Conservation (phyloP, 2,329 filamentous ascomycete species). For the Pyrenophora tritici-repentis region DNA sequence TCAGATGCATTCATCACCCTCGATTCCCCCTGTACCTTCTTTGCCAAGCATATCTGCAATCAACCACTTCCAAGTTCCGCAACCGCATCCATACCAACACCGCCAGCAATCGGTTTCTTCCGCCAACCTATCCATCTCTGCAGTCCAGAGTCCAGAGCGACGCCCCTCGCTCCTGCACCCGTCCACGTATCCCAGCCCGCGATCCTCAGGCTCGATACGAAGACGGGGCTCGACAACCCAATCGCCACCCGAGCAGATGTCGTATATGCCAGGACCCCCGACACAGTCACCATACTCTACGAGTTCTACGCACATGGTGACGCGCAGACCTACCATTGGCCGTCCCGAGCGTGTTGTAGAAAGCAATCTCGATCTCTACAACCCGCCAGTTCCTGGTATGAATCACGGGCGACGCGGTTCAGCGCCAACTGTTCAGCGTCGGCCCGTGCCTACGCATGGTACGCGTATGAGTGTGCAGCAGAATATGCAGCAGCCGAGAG, state of each 20-base stretch:
- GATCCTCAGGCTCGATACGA: constrained; percentile 24
- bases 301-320: constrained; percentile 3
- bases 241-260: constrained; percentile 16
- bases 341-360: constrained; percentile 22
- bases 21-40: constrained; percentile 31
- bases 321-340: constrained; percentile 20
- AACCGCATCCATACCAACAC: constrained; percentile 24
- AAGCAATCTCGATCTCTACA: constrained; percentile 28
- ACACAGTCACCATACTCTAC: constrained; percentile 11
- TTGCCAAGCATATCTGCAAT: constrained; percentile 34
- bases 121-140: constrained; percentile 32
- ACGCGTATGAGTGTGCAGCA: constrained; percentile 16
- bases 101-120: constrained; percentile 40
- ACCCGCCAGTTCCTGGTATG: constrained; percentile 25
- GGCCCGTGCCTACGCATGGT: constrained; percentile 11
- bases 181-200: constrained; percentile 41
- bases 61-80: constrained; percentile 31
- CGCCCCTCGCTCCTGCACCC: constrained; percentile 43
- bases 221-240: constrained; percentile 34
- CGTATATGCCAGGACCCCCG: constrained; percentile 7
- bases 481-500: constrained; percentile 4
- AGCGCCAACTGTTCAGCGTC: constrained; percentile 27
- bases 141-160: constrained; percentile 15
- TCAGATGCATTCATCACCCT: constrained; percentile 7
- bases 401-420: constrained; percentile 31